These are phyloP conservation scores for Tylopilus felleus DNA, from an alignment of 768 basidiomycete species.

Conservation along the genomic window DNA sequence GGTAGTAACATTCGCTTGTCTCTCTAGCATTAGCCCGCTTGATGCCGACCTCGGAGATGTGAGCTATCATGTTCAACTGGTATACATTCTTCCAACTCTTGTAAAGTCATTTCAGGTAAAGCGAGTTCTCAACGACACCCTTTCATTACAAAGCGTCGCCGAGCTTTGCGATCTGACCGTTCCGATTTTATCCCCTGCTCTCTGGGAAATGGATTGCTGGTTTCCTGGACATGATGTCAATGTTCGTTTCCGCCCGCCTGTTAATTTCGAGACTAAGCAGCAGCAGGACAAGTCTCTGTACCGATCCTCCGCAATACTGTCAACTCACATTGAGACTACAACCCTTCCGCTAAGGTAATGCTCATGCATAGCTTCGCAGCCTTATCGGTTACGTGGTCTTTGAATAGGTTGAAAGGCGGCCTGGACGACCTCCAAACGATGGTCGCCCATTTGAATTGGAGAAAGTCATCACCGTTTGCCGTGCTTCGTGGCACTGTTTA, in stretches of 20 bases:
- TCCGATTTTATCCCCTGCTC: slow-evolving; percentile 45
- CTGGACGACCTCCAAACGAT: slow-evolving; percentile 43
- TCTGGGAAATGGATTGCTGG: slow-evolving; percentile 40
- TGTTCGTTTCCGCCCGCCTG: slow-evolving; percentile 14
- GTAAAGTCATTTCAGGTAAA: slow-evolving; percentile 36
- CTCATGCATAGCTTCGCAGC: neutral
- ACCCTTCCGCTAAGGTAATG: slow-evolving; percentile 60
- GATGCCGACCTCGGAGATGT: slow-evolving; percentile 43
- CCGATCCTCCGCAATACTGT: slow-evolving; percentile 55
- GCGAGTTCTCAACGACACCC: slow-evolving; percentile 58
- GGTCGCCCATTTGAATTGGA: slow-evolving; percentile 49
- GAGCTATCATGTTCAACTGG: slow-evolving; percentile 19
- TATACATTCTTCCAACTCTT: neutral
- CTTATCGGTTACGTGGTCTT: neutral
- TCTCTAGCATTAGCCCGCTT: slow-evolving; percentile 44
- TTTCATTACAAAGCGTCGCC: slow-evolving; percentile 49
- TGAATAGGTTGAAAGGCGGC: slow-evolving; percentile 34
- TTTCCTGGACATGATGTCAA: slow-evolving; percentile 14
- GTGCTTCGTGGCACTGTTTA: slow-evolving; percentile 57
- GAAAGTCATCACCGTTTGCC: slow-evolving; percentile 50
- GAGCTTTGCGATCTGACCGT: slow-evolving; percentile 49
- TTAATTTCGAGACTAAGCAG: slow-evolving; percentile 8
- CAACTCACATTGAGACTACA: slow-evolving; percentile 53
- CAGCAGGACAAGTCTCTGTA: slow-evolving; percentile 38
- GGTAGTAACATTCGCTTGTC: slow-evolving; percentile 51